Conservation (phyloP, 805 yeast species). For the Candida insectorum region DNA sequence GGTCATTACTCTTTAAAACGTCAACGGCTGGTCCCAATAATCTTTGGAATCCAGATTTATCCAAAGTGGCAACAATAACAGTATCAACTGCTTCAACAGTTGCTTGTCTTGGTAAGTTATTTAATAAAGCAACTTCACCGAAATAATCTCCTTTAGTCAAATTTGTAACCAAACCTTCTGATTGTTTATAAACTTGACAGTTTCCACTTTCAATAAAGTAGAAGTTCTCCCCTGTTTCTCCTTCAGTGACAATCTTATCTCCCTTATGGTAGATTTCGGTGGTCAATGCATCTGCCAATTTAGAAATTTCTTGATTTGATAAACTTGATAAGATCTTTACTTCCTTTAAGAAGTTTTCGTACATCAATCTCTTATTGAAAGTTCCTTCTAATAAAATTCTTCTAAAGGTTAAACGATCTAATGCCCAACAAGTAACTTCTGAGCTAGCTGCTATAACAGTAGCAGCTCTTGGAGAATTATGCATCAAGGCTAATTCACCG, state of each 20-base stretch:
- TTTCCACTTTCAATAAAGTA: slow-evolving; percentile 64
- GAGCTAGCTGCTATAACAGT: slow-evolving; percentile 79
- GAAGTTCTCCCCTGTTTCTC: slow-evolving; percentile 57
- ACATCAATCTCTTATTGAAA: slow-evolving; percentile 83
- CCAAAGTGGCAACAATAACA: slow-evolving; percentile 87
- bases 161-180: slow-evolving; percentile 43
- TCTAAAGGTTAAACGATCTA: slow-evolving; percentile 91
- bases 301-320: slow-evolving; percentile 77
- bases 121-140: slow-evolving; percentile 91
- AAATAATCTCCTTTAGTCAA: slow-evolving; percentile 85
- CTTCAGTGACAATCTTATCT: slow-evolving; percentile 75
- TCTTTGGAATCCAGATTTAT: slow-evolving; percentile 90
- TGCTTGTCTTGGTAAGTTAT: slow-evolving; percentile 92
- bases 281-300: slow-evolving; percentile 90
- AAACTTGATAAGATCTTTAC: slow-evolving; percentile 77
- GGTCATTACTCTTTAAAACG: slow-evolving; percentile 81
- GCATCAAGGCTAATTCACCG: slow-evolving; percentile 97
- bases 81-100: slow-evolving; percentile 74
- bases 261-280: slow-evolving; percentile 72
- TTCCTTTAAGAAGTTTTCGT: slow-evolving; percentile 82
- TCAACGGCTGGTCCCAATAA: slow-evolving; percentile 93
- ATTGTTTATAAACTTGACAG: slow-evolving; percentile 64
- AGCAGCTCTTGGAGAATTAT: slow-evolving; percentile 97
- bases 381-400: slow-evolving; percentile 88
- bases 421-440: slow-evolving; percentile 73